Evolutionary conservation across 2,329 filamentous ascomycete genomes (phyloP), one percentile per base, ranked within the genome.

Genomic region (Curvularia sp.): DNA sequence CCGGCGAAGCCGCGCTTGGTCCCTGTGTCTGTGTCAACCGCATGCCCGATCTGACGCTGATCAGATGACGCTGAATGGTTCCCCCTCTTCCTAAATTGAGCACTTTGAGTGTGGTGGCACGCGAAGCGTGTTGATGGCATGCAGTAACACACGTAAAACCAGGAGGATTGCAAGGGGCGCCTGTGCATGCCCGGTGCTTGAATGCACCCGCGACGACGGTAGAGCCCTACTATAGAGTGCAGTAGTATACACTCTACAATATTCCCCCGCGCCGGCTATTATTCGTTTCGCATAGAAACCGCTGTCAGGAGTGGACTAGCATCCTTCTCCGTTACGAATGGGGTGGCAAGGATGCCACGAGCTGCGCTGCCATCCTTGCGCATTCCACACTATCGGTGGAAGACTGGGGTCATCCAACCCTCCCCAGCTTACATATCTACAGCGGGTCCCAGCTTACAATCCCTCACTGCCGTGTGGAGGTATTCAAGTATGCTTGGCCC

Each of bases 401-500:
- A 34, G 54, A 49, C 59, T 52, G 46, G 55, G 57, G 46, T 53
- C 23, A 34, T 41, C 30, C 18, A 46, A 39, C 38, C n/a, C 39
- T 32, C 55, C 41, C 55, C 51, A 59, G 56, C 52, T 45, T 55
- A 58, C n/a, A n/a, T n/a, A n/a, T n/a, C n/a, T n/a, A n/a, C 56
- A 63, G 62, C 63, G 60, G 60, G 55, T 49, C 52, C n/a, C 36
- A 52, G 53, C 59, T 61, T 63, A 58, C 43, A 49, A 53, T 48
- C 23, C 49, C 55, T 59, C 53, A 55, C 41, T 47, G 49, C 57
- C 49, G 36, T 53, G 51, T 36, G 42, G 42, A 43, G 46, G 51
- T 28, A 57, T 41, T 67, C 58, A 61, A 61, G 61, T 56, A 61
- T 51, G 45, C 46, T 27, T 39, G 45, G 36, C 51, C 51, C 55